Conservation (phyloP, 176 grass and related monocot genomes). For the Alloteropsis semialata region DNA sequence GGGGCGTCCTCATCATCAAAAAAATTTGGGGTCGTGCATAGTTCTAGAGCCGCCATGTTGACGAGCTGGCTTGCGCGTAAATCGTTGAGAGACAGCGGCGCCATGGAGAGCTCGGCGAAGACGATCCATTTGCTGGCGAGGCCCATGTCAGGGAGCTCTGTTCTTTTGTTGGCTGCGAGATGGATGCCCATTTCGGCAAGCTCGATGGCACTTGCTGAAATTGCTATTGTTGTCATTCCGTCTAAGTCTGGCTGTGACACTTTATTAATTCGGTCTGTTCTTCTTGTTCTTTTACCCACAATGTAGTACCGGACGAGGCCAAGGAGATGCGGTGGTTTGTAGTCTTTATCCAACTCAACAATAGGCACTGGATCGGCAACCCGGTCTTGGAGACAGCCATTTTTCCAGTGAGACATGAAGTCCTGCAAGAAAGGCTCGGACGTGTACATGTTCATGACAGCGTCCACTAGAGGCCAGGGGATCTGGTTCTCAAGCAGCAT, state of each 20-base stretch:
- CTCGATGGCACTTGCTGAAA: not conserved
- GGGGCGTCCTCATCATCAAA: not conserved
- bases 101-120: not conserved
- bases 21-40: not conserved
- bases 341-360: too few species aligned
- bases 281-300: too few species aligned
- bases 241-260: too few species aligned
- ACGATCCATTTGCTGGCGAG: not conserved
- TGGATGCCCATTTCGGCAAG: not conserved
- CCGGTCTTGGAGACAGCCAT: not conserved
- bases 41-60: not conserved
- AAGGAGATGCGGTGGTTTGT: too few species aligned
- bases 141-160: not conserved
- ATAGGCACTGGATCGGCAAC: too few species aligned
- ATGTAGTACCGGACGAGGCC: too few species aligned
- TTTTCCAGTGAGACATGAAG: not conserved
- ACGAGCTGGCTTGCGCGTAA: not conserved
- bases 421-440: not conserved
- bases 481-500: slow-evolving; percentile 2
- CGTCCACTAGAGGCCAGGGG: not conserved
- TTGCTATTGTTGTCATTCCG: not conserved
- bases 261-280: too few species aligned
- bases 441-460: not conserved
- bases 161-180: not conserved
- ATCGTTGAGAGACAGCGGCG: not conserved